These are phyloP conservation scores for Neurospora sp. DNA, from an alignment of 495 filamentous ascomycete species.

Conservation along the genomic window DNA sequence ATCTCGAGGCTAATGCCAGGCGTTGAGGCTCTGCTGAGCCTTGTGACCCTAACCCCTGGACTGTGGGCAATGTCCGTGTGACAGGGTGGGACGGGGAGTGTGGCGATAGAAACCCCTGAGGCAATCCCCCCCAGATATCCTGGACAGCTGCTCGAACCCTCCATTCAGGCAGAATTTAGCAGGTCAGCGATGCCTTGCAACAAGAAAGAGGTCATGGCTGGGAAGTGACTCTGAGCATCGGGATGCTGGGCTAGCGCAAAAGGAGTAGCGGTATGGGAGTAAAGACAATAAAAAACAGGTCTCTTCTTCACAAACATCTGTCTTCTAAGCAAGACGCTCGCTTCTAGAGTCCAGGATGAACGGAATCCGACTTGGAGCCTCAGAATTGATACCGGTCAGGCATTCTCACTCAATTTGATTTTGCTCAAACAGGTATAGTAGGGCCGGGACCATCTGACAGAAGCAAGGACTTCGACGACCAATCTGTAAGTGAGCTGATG, in stretches of 20 bases:
- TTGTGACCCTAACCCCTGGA: too few species aligned
- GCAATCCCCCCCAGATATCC: background rate
- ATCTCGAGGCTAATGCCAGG: too few species aligned
- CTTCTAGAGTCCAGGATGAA: too few species aligned
- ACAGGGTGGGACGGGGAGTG: background rate
- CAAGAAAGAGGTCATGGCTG: background rate
- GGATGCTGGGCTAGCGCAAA: background rate
- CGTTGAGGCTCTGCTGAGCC: too few species aligned
- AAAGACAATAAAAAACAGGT: background rate
- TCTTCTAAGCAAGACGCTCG: background rate
- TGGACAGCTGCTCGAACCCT: background rate
- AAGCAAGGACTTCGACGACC: too few species aligned
- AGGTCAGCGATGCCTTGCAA: background rate
- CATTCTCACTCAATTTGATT: too few species aligned
- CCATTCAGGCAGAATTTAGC: background rate
- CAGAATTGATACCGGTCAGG: too few species aligned
- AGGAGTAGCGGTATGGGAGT: background rate
- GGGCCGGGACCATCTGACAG: too few species aligned
- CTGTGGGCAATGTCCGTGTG: too few species aligned
- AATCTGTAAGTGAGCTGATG: too few species aligned
- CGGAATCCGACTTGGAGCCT: too few species aligned
- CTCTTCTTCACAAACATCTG: background rate
- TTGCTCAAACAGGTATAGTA: too few species aligned
- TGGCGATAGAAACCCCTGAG: background rate
- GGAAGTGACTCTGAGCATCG: background rate